A percentile compares a stretch with the other conserved stretches of the same genome.
phyloP scores from a whole-genome alignment of 2,329 filamentous ascomycete species.

The Colletotrichum karsti region DNA sequence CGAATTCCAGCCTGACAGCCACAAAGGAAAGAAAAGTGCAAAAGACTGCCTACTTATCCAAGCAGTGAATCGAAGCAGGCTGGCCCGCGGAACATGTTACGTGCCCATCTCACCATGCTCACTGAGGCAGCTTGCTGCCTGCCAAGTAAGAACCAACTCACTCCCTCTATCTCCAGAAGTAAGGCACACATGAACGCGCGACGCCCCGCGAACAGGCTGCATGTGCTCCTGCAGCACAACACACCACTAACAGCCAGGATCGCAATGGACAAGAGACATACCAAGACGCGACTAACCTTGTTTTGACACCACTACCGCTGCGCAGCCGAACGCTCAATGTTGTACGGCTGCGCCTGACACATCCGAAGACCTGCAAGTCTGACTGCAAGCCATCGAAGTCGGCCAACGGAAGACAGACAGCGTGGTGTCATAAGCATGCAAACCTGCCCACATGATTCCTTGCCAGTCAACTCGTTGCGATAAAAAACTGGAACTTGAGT shows the following conservation, averaged over 20 bases:
- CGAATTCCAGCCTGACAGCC: too few species aligned
- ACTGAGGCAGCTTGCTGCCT: background rate
- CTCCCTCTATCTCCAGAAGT: background rate
- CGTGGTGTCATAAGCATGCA: conserved; percentile 10
- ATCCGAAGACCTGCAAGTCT: conserved; percentile 12
- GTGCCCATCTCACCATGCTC: background rate
- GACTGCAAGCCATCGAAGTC: conserved; percentile 2
- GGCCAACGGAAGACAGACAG: conserved; percentile 17
- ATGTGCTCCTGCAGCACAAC: background rate
- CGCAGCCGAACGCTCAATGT: background rate
- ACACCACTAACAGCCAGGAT: background rate
- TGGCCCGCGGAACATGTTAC: background rate
- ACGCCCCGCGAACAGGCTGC: background rate
- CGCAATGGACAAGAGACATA: background rate
- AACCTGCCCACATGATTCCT: conserved; percentile 18
- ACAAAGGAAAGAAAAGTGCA: too few species aligned
- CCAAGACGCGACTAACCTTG: conserved; percentile 28
- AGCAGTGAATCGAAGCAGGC: background rate
- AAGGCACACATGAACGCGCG: background rate
- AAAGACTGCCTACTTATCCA: conserved; percentile 8
- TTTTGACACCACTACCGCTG: conserved; percentile 7
- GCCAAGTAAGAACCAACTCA: conserved; percentile 15
- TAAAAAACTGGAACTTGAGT: background rate
- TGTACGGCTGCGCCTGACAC: conserved; percentile 23
- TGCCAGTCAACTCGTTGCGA: conserved; percentile 5